A percentile compares a stretch with the other conserved stretches of the same genome.
Conservation (phyloP, 805 yeast genomes). For the Kazachstania viticola region DNA sequence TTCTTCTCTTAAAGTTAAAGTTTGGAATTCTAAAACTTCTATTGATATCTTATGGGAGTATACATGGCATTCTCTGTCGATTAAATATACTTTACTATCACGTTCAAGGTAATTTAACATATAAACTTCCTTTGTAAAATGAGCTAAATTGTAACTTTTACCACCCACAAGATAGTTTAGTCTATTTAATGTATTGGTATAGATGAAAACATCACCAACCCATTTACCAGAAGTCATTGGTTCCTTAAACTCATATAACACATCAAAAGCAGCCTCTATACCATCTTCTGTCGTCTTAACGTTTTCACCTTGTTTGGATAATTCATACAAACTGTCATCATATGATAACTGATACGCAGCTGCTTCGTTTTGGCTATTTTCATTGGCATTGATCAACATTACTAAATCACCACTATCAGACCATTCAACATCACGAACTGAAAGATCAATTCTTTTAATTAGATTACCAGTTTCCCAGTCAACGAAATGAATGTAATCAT, state of each 20-base stretch:
- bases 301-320: constrained; percentile 45
- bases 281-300: constrained; percentile 83
- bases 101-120: constrained; percentile 82
- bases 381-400: constrained; percentile 55
- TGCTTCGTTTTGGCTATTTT: constrained; percentile 19
- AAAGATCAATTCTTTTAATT: constrained; percentile 84
- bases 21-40: constrained; percentile 88
- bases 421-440: constrained; percentile 76
- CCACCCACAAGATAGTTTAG: constrained; percentile 93
- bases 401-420: constrained; percentile 86
- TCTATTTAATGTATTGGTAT: constrained; percentile 78
- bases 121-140: constrained; percentile 80
- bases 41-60: constrained; percentile 72
- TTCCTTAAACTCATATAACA: constrained; percentile 72
- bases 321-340: constrained; percentile 54
- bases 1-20: constrained; percentile 90
- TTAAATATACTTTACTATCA: constrained; percentile 80
- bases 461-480: constrained; percentile 87
- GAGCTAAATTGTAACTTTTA: constrained; percentile 81
- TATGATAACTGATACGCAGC: constrained; percentile 70
- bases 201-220: constrained; percentile 95
- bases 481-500: constrained; percentile 75
- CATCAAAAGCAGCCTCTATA: constrained; percentile 76
- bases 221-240: constrained; percentile 80
- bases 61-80: constrained; percentile 83